Base-by-base conservation (phyloP, 768 basidiomycete species). In the Neoboletus brunneissimus region DNA sequence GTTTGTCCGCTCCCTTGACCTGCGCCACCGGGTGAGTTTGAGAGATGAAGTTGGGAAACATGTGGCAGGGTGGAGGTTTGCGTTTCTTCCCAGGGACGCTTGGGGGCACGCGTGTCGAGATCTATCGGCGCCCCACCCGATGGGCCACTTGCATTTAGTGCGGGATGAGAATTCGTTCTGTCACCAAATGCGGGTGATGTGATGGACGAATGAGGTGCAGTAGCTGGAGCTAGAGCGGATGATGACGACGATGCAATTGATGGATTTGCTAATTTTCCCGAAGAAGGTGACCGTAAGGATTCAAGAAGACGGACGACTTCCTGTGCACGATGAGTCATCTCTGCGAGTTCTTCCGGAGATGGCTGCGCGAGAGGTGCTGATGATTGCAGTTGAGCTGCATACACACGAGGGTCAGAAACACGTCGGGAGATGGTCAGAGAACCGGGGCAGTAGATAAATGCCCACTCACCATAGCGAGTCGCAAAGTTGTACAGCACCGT, bases 71-170 rank as follows among this genome's bases (percentile, higher is more conserved):
- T 44, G 8, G 67, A 54, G 2, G 37, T 18, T 22, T 69, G 68
- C 13, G 68, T 70, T 58, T 89, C 89, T 70, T 90, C 89, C 89
- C 89, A 91, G 49, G 89, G 88, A 52, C 89, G 71, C 65, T 90
- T 91, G 18, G 87, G 88, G 4, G 85, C 80, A 25, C 89, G 81
- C 20, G 67, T 50, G 51, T 71, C 70, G 8, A 69, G 59, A 48
- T 71, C 70, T 45, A 64, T 69, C 29, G 67, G 44, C 41, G 57
- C 23, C 20, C 62, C 57, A 32, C 58, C 50, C n/a, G 58, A 65
- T 22, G 67, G 45, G n/a, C 68, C 64, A 43, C 59, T 51, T 35
- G 62, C 54, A 27, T 53, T 62, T 27, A 67, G 22, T 79, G 74
- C 71, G 46, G 75, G 66, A 35, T 61, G 61, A 25, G 66, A 42